Evolutionary conservation across 208 protist genomes (phyloP).

Genomic region (Trypanosoma rangeli): DNA sequence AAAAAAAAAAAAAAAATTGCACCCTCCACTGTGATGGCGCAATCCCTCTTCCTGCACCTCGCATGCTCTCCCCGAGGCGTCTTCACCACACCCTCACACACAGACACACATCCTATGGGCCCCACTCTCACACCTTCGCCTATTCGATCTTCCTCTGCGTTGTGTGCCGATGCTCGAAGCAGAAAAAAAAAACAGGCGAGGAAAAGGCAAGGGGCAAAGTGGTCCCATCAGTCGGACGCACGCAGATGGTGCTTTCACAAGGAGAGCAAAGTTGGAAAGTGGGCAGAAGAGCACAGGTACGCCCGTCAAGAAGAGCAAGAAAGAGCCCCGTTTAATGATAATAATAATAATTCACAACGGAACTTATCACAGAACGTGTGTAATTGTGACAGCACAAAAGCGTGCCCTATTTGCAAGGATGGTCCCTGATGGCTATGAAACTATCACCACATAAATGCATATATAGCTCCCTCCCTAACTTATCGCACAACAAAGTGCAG

Average conservation of each 20-base stretch:
- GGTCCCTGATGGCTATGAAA: neutral
- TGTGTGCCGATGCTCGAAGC: neutral
- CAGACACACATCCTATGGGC: neutral
- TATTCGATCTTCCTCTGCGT: neutral
- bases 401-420: neutral
- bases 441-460: neutral
- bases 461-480: neutral
- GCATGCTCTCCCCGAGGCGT: neutral
- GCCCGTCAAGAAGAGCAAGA: neutral
- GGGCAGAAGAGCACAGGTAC: neutral
- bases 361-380: neutral
- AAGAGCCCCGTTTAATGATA: neutral
- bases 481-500: neutral
- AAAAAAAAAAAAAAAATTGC: slow-evolving; percentile 9
- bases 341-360: neutral
- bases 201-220: no score
- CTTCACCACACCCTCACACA: neutral
- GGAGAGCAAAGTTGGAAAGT: neutral
- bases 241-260: neutral
- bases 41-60: neutral
- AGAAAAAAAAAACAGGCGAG: neutral
- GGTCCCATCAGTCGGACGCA: no score
- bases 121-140: neutral
- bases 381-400: neutral
- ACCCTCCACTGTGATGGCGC: neutral